Percentiles rank a stretch among this genome's conserved stretches.
These are phyloP conservation scores for Tulasnella sp. DNA, from an alignment of 768 basidiomycete genomes.

Conservation along the genomic window DNA sequence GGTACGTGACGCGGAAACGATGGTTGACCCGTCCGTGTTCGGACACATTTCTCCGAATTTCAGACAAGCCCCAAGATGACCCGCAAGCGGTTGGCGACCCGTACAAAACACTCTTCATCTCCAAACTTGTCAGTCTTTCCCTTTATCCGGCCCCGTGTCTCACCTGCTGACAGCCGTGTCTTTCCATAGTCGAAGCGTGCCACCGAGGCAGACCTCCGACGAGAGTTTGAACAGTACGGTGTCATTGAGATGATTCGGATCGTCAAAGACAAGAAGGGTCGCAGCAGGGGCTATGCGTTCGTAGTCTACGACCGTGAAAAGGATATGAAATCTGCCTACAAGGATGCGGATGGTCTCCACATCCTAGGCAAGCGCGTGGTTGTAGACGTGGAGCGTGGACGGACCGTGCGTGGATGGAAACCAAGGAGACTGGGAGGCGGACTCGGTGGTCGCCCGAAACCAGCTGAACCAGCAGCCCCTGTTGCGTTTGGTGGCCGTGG, in stretches of 20 bases:
- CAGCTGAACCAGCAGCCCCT: slow-evolving; percentile 55
- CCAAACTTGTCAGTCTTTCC: slow-evolving; percentile 68
- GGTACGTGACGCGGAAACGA: slow-evolving; percentile 1
- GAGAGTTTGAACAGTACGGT: slow-evolving; percentile 95
- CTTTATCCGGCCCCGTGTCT: slow-evolving; percentile 5
- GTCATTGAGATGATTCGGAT: slow-evolving; percentile 93
- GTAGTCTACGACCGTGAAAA: slow-evolving; percentile 97
- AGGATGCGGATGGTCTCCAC: slow-evolving; percentile 95
- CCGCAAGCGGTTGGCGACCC: slow-evolving; percentile 91
- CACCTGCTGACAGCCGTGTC: slow-evolving; percentile 27
- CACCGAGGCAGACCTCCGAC: slow-evolving; percentile 87
- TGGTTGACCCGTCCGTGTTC: background rate
- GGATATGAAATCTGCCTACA: slow-evolving; percentile 99
- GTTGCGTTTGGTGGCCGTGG: slow-evolving; percentile 43
- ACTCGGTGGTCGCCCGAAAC: slow-evolving; percentile 95
- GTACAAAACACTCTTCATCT: slow-evolving; percentile 97
- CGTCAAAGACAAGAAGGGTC: slow-evolving; percentile 86
- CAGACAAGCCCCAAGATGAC: slow-evolving; percentile 94
- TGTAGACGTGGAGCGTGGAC: slow-evolving; percentile 96
- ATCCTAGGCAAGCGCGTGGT: slow-evolving; percentile 96
- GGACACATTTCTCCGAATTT: slow-evolving; percentile 19
- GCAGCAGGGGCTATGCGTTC: slow-evolving; percentile 92
- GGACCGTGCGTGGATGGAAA: slow-evolving; percentile 98
- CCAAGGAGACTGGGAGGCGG: slow-evolving; percentile 96
- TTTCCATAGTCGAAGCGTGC: slow-evolving; percentile 78